These are phyloP conservation scores for Barnettozyma salicaria DNA, from an alignment of 805 yeast genomes.

Conservation along the genomic window DNA sequence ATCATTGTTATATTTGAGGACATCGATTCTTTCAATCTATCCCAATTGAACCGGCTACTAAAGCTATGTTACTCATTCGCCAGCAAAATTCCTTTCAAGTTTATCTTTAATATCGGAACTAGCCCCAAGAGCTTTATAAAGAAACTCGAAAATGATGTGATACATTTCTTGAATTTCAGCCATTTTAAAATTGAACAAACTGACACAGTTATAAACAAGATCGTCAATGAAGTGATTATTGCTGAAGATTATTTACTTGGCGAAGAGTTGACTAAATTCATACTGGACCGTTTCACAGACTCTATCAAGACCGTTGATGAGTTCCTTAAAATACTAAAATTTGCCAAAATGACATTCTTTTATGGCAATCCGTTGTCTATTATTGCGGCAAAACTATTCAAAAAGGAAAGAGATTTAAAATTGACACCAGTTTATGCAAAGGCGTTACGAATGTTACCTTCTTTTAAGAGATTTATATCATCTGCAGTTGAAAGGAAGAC, in stretches of 20 bases:
- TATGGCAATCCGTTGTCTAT: constrained; percentile 21
- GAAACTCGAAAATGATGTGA: constrained; percentile 17
- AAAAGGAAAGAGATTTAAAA: not conserved
- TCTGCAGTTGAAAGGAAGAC: constrained; percentile 8
- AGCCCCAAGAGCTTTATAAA: constrained; percentile 15
- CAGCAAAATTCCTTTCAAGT: constrained; percentile 19
- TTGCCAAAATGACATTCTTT: constrained; percentile 23
- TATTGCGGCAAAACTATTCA: constrained; percentile 10
- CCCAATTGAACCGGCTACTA: constrained; percentile 18
- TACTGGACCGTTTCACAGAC: constrained; percentile 19
- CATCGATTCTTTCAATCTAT: constrained; percentile 21
- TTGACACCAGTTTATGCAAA: constrained; percentile 14
- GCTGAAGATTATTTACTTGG: constrained; percentile 17
- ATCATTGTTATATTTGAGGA: constrained; percentile 23
- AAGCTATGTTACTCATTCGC: constrained; percentile 14
- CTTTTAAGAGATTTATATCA: constrained; percentile 28
- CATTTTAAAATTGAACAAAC: constrained; percentile 24
- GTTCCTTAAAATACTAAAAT: constrained; percentile 20
- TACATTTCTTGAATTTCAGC: constrained; percentile 12
- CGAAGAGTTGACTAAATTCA: constrained; percentile 16
- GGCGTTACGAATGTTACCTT: constrained; percentile 31
- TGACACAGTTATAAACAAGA: constrained; percentile 19
- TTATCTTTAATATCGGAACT: constrained; percentile 23
- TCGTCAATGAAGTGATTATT: constrained; percentile 19
- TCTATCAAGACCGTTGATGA: constrained; percentile 24